Evolutionary conservation across 371 early-diverging fungal species (phyloP).

Genomic region (Vavraia culicis): DNA sequence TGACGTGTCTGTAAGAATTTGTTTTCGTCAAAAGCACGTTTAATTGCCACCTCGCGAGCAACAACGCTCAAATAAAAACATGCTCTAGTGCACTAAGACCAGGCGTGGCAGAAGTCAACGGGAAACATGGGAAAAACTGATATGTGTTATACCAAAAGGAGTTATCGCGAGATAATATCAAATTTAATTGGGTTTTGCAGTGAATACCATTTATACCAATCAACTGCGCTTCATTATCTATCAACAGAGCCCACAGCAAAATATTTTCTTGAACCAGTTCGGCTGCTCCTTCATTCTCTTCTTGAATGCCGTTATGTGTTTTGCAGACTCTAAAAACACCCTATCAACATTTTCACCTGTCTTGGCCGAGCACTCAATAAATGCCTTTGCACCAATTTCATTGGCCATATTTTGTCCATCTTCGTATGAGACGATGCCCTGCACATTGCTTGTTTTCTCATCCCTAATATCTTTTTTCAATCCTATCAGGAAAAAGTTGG

Average conservation of each 20-base stretch:
- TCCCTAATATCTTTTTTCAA: constrained; percentile 43
- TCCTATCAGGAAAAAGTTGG: constrained; percentile 40
- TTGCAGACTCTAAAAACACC: constrained; percentile 36
- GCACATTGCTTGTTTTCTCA: constrained; percentile 13
- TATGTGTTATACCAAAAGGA: no score
- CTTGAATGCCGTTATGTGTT: constrained; percentile 22
- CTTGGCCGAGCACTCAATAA: constrained; percentile 42
- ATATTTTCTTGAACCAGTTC: background rate
- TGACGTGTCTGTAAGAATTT: no score
- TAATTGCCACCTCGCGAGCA: no score
- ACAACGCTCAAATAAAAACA: no score
- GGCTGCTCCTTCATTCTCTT: constrained; percentile 3
- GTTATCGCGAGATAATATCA: no score
- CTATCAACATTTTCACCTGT: constrained; percentile 41
- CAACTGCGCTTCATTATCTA: no score
- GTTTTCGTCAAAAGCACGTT: no score
- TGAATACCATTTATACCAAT: no score
- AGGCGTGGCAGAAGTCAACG: no score
- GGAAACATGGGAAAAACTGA: no score
- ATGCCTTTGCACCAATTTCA: constrained; percentile 38
- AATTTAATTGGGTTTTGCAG: no score
- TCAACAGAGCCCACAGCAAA: background rate
- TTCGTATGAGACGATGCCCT: constrained; percentile 27
- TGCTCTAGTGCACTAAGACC: no score
- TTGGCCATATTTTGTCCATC: constrained; percentile 36